phyloP scores from a whole-genome alignment of 805 yeast species.

The Komagataella pseudopastoris region DNA sequence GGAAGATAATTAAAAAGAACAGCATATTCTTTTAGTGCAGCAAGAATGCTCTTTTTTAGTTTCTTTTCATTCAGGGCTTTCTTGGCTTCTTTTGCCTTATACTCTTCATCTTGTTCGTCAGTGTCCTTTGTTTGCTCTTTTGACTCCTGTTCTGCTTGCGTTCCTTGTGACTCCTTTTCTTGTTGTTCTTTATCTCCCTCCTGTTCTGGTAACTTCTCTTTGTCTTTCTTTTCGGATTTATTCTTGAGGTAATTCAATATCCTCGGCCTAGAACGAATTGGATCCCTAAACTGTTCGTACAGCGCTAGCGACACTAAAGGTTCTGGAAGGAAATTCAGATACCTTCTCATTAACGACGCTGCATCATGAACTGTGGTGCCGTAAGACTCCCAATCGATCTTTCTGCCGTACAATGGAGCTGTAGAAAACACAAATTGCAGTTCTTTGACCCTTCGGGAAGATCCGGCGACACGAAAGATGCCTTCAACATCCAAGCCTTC shows the following conservation, averaged over 20 bases:
- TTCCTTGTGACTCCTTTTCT: not conserved
- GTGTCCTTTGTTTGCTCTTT: not conserved
- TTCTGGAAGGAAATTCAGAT: conserved; percentile 77
- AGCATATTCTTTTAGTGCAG: conserved; percentile 63
- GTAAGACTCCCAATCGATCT: conserved; percentile 82
- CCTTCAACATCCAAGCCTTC: conserved; percentile 78
- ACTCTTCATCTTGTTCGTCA: not conserved
- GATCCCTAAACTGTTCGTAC: conserved; percentile 71
- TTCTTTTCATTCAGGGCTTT: conserved; percentile 37
- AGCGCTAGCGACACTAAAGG: conserved; percentile 73
- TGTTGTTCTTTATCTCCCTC: conserved; percentile 1
- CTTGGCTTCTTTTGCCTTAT: conserved; percentile 7
- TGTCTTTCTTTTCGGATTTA: not conserved
- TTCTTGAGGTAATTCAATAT: conserved; percentile 42
- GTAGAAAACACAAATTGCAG: conserved; percentile 72
- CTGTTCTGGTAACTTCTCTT: conserved; percentile 3
- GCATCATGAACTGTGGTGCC: conserved; percentile 80
- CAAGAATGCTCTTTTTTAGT: conserved; percentile 49
- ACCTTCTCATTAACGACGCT: conserved; percentile 79
- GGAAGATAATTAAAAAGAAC: conserved; percentile 57
- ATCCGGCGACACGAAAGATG: conserved; percentile 86
- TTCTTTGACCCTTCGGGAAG: conserved; percentile 76
- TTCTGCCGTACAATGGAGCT: conserved; percentile 84
- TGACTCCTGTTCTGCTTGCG: not conserved
- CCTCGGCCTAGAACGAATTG: conserved; percentile 52